Conservation (phyloP, 2,329 filamentous ascomycete genomes). For the Venturia aucupariae region DNA sequence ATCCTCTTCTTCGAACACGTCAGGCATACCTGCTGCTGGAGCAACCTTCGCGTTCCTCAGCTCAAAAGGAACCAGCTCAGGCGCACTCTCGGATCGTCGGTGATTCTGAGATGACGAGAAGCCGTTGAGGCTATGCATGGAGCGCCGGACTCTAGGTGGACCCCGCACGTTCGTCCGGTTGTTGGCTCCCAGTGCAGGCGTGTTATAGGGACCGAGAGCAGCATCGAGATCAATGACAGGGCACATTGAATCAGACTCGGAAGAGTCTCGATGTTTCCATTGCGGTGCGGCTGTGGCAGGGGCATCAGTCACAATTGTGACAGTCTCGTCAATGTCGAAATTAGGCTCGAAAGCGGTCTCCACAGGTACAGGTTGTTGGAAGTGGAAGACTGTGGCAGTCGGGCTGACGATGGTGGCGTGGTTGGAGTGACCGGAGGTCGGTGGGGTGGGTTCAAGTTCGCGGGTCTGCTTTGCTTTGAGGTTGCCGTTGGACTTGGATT, state of each 20-base stretch:
- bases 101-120: constrained; percentile 60
- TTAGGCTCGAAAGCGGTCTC: constrained; percentile 29
- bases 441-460: neutral
- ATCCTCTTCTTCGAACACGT: constrained; percentile 70
- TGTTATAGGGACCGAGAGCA: constrained; percentile 85
- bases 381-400: neutral
- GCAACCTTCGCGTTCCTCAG: constrained; percentile 37
- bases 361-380: constrained; percentile 16
- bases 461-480: constrained; percentile 8
- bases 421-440: neutral
- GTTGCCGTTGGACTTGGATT: constrained; percentile 45
- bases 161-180: neutral
- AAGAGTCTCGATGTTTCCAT: constrained; percentile 25
- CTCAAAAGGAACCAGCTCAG: constrained; percentile 69
- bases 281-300: constrained; percentile 19
- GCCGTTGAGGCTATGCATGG: constrained; percentile 60
- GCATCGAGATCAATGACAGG: constrained; percentile 91
- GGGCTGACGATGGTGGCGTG: neutral
- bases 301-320: constrained; percentile 32
- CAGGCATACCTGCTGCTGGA: constrained; percentile 67
- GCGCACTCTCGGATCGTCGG: constrained; percentile 69
- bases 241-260: constrained; percentile 51
- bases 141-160: constrained; percentile 36
- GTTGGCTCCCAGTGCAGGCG: constrained; percentile 49
- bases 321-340: constrained; percentile 33